These are phyloP conservation scores for Platanthera guangdongensis DNA, from an alignment of 106 monocot genomes.

Conservation along the genomic window DNA sequence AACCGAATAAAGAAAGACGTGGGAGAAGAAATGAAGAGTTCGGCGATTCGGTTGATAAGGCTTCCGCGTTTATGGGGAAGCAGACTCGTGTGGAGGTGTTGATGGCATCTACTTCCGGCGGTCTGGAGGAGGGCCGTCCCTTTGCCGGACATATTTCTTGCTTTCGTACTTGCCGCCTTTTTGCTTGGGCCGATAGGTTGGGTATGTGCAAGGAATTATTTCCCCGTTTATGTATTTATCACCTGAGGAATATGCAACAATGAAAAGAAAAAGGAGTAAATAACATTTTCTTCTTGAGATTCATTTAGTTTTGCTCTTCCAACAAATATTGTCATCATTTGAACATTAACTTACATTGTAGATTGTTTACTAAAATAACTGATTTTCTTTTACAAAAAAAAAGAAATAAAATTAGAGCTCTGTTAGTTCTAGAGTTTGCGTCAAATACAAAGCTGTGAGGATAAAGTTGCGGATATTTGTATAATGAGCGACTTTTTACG, in stretches of 20 bases:
- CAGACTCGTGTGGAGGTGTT: conserved; percentile 38
- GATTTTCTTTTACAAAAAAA: too few relatives aligned
- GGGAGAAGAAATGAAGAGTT: not conserved
- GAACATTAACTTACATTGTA: too few relatives aligned
- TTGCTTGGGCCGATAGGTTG: conserved; percentile 85
- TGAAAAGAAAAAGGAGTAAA: not conserved
- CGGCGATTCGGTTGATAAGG: not conserved
- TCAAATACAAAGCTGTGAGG: too few relatives aligned
- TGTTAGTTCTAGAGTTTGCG: too few relatives aligned
- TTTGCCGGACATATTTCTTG: conserved; percentile 75
- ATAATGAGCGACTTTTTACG: not conserved
- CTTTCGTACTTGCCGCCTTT: conserved; percentile 70
- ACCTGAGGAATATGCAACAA: conserved; percentile 20
- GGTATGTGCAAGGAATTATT: conserved; percentile 89
- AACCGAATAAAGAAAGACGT: not conserved
- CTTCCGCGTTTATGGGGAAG: conserved; percentile 29
- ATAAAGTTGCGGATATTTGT: not conserved
- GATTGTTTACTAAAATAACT: too few relatives aligned
- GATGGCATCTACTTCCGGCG: conserved; percentile 38
- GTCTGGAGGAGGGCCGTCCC: conserved; percentile 45
- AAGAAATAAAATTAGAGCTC: too few relatives aligned
- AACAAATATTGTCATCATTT: too few relatives aligned
- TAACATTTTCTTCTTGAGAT: too few relatives aligned
- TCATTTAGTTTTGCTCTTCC: too few relatives aligned
- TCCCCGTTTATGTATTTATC: conserved; percentile 99